Conservation (phyloP, 257 asterid genomes). For the Haberlea rhodopensis region DNA sequence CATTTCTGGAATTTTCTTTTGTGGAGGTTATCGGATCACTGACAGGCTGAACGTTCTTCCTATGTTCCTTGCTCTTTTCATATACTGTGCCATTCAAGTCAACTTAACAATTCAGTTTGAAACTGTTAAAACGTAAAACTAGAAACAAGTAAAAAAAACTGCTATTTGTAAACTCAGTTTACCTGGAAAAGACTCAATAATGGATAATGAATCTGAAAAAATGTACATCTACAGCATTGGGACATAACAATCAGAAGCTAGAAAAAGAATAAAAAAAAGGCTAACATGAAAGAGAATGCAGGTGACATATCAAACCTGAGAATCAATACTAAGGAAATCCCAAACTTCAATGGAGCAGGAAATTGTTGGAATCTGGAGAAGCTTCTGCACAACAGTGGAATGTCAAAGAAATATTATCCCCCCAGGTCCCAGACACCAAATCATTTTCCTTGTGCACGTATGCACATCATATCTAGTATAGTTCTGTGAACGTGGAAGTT, state of each 20-base stretch:
- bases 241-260: slow-evolving; percentile 19
- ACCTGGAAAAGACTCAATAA: slow-evolving; percentile 85
- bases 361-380: slow-evolving; percentile 81
- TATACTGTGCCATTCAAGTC: slow-evolving; percentile 41
- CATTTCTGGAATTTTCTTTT: neutral
- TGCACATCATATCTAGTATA: slow-evolving; percentile 11
- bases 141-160: slow-evolving; percentile 15
- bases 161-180: slow-evolving; percentile 27
- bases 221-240: slow-evolving; percentile 68
- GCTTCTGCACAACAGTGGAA: slow-evolving; percentile 56
- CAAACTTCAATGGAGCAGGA: slow-evolving; percentile 93
- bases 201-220: slow-evolving; percentile 80
- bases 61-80: slow-evolving; percentile 40
- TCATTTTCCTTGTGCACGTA: slow-evolving; percentile 1
- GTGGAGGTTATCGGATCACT: neutral
- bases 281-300: slow-evolving; percentile 21
- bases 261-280: slow-evolving; percentile 18
- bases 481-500: neutral
- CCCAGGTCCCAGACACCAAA: slow-evolving; percentile 13
- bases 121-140: slow-evolving; percentile 12
- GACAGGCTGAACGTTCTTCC: neutral
- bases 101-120: slow-evolving; percentile 42
- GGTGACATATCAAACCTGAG: slow-evolving; percentile 65
- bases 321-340: slow-evolving; percentile 99
- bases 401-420: slow-evolving; percentile 9